Evolutionary conservation across 192 early-diverging fungal species (phyloP).

Genomic region (Coemansia sp.): DNA sequence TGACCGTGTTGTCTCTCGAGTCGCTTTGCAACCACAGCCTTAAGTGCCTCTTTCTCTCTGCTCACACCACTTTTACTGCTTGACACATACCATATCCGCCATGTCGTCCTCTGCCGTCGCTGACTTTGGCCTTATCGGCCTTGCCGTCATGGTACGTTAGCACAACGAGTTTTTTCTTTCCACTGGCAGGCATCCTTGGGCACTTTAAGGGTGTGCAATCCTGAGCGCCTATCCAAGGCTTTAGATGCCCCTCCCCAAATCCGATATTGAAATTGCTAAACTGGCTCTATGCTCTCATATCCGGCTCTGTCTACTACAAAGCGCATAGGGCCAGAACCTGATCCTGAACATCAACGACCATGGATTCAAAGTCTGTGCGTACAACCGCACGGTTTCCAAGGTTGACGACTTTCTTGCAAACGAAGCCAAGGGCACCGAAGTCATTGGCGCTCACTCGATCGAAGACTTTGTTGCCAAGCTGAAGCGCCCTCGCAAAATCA

Average conservation of each 20-base stretch:
- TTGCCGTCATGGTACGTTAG: constrained; percentile 95
- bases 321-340: constrained; percentile 90
- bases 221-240: too few relatives aligned
- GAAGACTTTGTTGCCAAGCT: constrained; percentile 92
- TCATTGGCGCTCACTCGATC: constrained; percentile 91
- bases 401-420: constrained; percentile 92
- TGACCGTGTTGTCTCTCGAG: background rate
- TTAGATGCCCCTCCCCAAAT: background rate
- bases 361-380: constrained; percentile 90
- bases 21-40: background rate
- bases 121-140: constrained; percentile 98
- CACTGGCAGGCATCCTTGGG: background rate
- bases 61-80: background rate
- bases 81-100: background rate
- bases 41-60: background rate
- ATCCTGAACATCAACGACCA: constrained; percentile 99
- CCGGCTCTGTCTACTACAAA: background rate
- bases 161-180: background rate
- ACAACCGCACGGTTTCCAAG: constrained; percentile 94
- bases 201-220: background rate
- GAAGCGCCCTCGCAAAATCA: constrained; percentile 95
- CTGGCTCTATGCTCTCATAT: background rate
- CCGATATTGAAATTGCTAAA: background rate
- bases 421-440: constrained; percentile 96
- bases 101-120: constrained; percentile 54